A percentile compares a stretch with the other conserved stretches of the same genome.
These are phyloP conservation scores for Odontarrhena argentea DNA, from an alignment of 345 rosid species.

Conservation along the genomic window DNA sequence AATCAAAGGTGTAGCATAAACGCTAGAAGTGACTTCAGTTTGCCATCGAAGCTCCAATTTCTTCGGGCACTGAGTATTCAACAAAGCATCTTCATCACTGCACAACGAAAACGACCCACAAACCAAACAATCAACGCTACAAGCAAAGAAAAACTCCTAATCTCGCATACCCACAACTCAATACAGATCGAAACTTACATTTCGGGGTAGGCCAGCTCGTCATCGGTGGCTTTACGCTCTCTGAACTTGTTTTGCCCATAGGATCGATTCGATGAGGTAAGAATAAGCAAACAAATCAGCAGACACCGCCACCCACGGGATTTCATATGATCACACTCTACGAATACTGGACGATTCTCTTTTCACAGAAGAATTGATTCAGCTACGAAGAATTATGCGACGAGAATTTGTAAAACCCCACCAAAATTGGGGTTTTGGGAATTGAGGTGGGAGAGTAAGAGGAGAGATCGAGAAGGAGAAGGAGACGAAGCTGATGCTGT, in stretches of 20 bases:
- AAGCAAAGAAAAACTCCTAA: neutral
- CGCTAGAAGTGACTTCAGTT: slow-evolving; percentile 96
- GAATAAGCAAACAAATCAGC: slow-evolving; percentile 48
- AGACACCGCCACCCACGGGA: slow-evolving; percentile 43
- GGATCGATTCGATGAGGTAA: slow-evolving; percentile 33
- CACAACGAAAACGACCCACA: slow-evolving; percentile 25
- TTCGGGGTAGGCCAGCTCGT: slow-evolving; percentile 71
- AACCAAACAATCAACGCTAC: slow-evolving; percentile 18
- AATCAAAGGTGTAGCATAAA: slow-evolving; percentile 88
- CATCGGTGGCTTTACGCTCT: slow-evolving; percentile 78
- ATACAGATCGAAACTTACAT: slow-evolving; percentile 50
- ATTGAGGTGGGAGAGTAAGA: slow-evolving; percentile 10
- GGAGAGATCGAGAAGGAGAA: slow-evolving; percentile 32
- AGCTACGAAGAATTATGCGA: slow-evolving; percentile 6
- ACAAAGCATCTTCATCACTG: slow-evolving; percentile 86
- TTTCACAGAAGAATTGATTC: neutral
- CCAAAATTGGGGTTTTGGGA: slow-evolving; percentile 25
- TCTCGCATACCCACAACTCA: neutral
- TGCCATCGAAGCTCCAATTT: slow-evolving; percentile 98
- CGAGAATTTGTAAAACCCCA: slow-evolving; percentile 12
- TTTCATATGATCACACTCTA: slow-evolving; percentile 57
- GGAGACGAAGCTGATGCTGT: slow-evolving; percentile 32
- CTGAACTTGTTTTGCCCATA: slow-evolving; percentile 74
- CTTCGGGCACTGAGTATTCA: slow-evolving; percentile 91
- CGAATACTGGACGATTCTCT: neutral